Conservation (phyloP, 257 asterid genomes). For the Thymus mandschuricus region DNA sequence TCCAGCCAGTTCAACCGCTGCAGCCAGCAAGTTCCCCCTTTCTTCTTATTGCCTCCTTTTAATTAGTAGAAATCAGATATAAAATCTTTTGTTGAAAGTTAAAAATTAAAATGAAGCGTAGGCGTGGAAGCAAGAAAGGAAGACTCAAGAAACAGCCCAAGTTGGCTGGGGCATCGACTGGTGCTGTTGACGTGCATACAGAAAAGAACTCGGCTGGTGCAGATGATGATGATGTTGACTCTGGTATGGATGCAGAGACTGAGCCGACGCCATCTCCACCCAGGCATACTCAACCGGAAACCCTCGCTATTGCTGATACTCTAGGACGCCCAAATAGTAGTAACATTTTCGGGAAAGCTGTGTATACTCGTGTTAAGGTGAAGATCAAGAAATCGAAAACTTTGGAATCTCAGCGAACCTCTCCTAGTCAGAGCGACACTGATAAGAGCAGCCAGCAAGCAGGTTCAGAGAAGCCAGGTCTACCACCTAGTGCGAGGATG, state of each 20-base stretch:
- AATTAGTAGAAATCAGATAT: no score
- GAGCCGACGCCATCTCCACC: constrained; percentile 59
- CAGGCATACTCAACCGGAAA: constrained; percentile 45
- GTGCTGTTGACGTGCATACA: constrained; percentile 47
- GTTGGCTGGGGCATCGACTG: constrained; percentile 40
- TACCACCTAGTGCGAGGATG: constrained; percentile 55
- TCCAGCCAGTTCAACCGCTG: no score
- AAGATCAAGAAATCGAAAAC: constrained; percentile 77
- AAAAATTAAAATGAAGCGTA: constrained; percentile 63
- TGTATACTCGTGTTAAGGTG: constrained; percentile 85
- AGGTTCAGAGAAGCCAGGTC: constrained; percentile 59
- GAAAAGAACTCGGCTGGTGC: constrained; percentile 62
- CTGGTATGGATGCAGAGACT: constrained; percentile 68
- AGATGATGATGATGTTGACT: constrained; percentile 72
- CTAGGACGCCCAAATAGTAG: constrained; percentile 48
- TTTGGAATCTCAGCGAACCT: constrained; percentile 57
- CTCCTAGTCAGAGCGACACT: constrained; percentile 69
- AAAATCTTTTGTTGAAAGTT: no score
- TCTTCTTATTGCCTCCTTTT: no score
- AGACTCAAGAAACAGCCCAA: constrained; percentile 68
- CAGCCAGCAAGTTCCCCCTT: no score
- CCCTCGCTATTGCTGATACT: constrained; percentile 35
- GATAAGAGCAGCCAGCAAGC: constrained; percentile 69
- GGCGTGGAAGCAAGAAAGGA: constrained; percentile 75
- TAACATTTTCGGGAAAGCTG: constrained; percentile 58